Evolutionary conservation across 768 basidiomycete genomes (phyloP).

Genomic region (Ephemerocybe angulata): DNA sequence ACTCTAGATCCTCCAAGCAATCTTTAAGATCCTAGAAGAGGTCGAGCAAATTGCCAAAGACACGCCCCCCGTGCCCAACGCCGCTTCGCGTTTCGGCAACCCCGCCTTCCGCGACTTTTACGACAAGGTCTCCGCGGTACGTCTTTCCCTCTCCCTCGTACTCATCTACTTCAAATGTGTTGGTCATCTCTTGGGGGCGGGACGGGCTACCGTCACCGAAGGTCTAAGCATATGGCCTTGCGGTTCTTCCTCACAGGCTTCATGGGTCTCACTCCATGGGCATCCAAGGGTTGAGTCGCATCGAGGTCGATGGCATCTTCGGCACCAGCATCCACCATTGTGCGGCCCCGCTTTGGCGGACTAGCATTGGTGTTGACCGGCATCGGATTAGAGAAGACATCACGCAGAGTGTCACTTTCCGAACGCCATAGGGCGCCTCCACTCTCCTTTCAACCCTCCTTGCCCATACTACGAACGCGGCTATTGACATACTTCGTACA

Average conservation of each 20-base stretch:
- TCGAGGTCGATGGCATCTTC: constrained; percentile 8
- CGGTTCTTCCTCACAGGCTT: constrained; percentile 39
- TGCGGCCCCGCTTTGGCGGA: constrained; percentile 31
- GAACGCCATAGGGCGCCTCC: constrained; percentile 45
- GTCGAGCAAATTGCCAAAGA: constrained; percentile 63
- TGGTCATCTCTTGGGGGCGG: not conserved
- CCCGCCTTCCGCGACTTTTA: constrained; percentile 94
- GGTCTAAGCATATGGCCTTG: constrained; percentile 14
- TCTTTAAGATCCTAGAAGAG: constrained; percentile 60
- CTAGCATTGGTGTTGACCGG: constrained; percentile 7
- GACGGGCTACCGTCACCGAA: not conserved
- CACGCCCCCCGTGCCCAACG: constrained; percentile 86
- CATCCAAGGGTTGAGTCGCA: not conserved
- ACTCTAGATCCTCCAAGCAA: constrained; percentile 54
- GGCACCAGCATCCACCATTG: constrained; percentile 21
- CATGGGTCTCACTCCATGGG: constrained; percentile 25
- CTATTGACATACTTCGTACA: constrained; percentile 1
- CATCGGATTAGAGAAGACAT: constrained; percentile 32
- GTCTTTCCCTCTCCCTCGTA: constrained; percentile 24
- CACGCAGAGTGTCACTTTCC: constrained; percentile 52
- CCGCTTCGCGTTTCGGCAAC: constrained; percentile 92
- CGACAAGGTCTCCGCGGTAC: constrained; percentile 71
- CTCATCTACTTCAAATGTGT: constrained; percentile 26
- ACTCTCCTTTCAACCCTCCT: no score
- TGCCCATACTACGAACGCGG: no score